Evolutionary conservation across 1,139 yeast species (phyloP).

Genomic region (Pneumocystis canis): DNA sequence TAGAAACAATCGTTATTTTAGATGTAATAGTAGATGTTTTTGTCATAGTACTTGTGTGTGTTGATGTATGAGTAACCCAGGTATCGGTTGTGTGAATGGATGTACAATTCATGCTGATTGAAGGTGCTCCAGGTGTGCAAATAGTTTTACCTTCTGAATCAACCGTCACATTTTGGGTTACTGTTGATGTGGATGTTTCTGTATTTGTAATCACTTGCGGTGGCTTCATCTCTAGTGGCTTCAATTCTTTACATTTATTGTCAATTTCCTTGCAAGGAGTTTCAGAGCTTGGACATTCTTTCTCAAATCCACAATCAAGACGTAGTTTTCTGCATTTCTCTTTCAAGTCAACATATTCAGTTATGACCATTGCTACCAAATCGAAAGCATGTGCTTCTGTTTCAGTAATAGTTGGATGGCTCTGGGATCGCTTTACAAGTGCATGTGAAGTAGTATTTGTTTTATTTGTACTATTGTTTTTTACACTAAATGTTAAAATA

Average conservation of each 20-base stretch:
- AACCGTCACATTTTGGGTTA: no score
- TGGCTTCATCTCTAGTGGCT: neutral
- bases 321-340: neutral
- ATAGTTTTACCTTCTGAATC: neutral
- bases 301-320: neutral
- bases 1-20: no score
- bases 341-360: neutral
- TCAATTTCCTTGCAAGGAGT: neutral
- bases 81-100: neutral
- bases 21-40: no score
- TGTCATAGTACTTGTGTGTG: neutral
- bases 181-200: neutral
- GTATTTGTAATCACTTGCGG: neutral
- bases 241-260: neutral
- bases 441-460: no score
- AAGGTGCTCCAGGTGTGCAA: no score
- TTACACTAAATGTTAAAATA: neutral
- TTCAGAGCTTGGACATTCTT: neutral
- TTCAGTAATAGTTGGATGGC: neutral
- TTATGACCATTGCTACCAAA: neutral
- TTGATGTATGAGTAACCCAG: neutral
- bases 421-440: no score
- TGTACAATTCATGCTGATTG: neutral
- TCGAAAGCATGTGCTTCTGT: neutral
- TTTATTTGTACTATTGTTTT: neutral